Evolutionary conservation across 108 stramenopile genomes (phyloP), one percentile per base, ranked within the genome.

Genomic region (Cyclotella sp.): DNA sequence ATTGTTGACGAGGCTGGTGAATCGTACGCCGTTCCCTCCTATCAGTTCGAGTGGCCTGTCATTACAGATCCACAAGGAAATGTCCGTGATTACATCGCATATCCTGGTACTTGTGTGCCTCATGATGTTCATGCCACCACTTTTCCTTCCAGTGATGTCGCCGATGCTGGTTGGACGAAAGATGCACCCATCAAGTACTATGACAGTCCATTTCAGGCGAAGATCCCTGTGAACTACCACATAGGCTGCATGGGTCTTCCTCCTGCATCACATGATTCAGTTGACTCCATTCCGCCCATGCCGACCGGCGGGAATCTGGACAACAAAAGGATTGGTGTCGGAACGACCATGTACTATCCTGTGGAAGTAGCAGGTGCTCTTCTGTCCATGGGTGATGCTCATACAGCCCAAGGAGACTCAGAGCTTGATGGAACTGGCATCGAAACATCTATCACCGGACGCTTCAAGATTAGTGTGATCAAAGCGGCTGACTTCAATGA

Each of bases 401-500:
- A 79, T 63, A 43, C 78, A 18, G 78, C 78, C 27, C 76, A 76
- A 29, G 72, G 72, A 60, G 72, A 72, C 42, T 63, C 61, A 19
- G 79, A 80, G 41, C 68, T 83, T 41, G 83, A 84, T 69, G 83
- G 83, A 53, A 84, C 83, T 18, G 83, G 77, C 0, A 84, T 84
- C 24, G 83, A 84, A 71, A 84, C 83, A 4, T 75, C 73, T 11
- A 74, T 84, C 43, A 84, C 76, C 4, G 83, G 83, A 11, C 27
- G 55, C n/a, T 84, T 84, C 66, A 84, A 75, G 72, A 54, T 84
- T 28, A 70, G 68, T 46, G 39, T 79, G 42, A 84, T 84, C 69
- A 84, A 84, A 46, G 74, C 73, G 30, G 83, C 65, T 22, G 83
- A 79, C 18, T 84, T 84, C 40, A 68, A 74, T 51, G 83, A 70